These are phyloP conservation scores for Xylaria sp. DNA, from an alignment of 2,329 filamentous ascomycete genomes.

Conservation along the genomic window DNA sequence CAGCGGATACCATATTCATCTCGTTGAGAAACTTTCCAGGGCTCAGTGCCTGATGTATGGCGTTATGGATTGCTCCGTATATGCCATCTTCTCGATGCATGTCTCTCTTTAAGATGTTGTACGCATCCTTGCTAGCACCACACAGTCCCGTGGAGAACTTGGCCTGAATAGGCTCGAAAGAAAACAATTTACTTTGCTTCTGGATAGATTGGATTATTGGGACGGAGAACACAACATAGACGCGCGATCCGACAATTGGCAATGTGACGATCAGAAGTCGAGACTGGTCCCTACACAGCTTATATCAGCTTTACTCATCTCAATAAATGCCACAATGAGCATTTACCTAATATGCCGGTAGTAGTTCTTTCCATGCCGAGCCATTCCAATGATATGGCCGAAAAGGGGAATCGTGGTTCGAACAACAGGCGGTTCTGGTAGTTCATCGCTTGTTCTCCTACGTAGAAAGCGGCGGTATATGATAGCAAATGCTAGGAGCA, in stretches of 20 bases:
- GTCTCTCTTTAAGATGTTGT: constrained; percentile 4
- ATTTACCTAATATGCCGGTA: constrained; percentile 1
- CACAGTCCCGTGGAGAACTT: background rate
- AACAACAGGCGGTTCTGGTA: constrained; percentile 1
- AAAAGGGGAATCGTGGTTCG: constrained; percentile 2
- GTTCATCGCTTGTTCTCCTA: background rate
- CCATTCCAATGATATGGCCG: constrained; percentile 1
- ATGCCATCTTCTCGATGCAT: background rate
- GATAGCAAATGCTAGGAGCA: background rate
- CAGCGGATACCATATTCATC: background rate
- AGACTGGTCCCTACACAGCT: background rate
- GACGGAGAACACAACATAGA: constrained; percentile 14
- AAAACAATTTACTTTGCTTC: constrained; percentile 5
- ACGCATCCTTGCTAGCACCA: constrained; percentile 9
- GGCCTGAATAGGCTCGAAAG: constrained; percentile 10
- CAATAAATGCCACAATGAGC: background rate
- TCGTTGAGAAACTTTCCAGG: background rate
- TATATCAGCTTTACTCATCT: background rate
- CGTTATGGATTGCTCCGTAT: background rate
- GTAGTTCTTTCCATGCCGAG: constrained; percentile 3
- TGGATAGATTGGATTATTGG: constrained; percentile 11
- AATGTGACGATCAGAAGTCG: constrained; percentile 12
- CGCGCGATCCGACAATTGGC: background rate
- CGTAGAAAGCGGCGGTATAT: background rate
- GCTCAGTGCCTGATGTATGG: background rate